These are phyloP conservation scores for Smittium culicis DNA, from an alignment of 371 early-diverging fungal species.

Conservation along the genomic window DNA sequence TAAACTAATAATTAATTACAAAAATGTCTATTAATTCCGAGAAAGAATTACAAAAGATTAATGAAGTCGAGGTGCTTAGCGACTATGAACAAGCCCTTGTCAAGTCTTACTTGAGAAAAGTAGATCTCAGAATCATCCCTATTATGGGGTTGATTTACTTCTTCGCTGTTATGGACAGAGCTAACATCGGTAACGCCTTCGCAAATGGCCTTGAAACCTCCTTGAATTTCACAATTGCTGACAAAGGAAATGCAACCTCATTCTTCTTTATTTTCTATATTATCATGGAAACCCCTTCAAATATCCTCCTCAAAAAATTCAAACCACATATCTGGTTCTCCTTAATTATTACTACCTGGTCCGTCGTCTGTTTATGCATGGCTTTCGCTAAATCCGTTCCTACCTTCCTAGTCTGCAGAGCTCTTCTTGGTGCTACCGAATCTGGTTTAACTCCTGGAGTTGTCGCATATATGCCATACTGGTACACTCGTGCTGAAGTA, in stretches of 20 bases:
- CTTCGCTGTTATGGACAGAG: slow-evolving; percentile 25
- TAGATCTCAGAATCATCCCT: slow-evolving; percentile 22
- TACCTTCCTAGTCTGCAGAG: slow-evolving; percentile 35
- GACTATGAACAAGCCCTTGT: neutral
- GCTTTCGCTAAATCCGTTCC: slow-evolving; percentile 39
- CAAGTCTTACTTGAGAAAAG: slow-evolving; percentile 7
- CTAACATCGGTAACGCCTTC: slow-evolving; percentile 24
- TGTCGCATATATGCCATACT: slow-evolving; percentile 23
- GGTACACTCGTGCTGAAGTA: slow-evolving; percentile 28
- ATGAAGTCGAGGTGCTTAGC: neutral
- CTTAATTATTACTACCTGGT: slow-evolving; percentile 38
- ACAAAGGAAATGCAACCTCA: slow-evolving; percentile 43
- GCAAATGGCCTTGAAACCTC: slow-evolving; percentile 26
- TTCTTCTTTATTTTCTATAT: slow-evolving; percentile 55
- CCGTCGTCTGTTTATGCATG: slow-evolving; percentile 40
- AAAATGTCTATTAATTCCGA: slow-evolving; percentile 1
- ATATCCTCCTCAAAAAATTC: slow-evolving; percentile 38
- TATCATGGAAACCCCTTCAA: slow-evolving; percentile 45
- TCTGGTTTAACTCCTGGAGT: slow-evolving; percentile 46
- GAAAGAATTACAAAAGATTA: neutral
- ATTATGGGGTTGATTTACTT: slow-evolving; percentile 25
- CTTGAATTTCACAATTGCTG: slow-evolving; percentile 27
- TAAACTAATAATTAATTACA: neutral
- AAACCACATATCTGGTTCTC: slow-evolving; percentile 43
- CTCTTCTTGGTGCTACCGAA: slow-evolving; percentile 44